Percentiles rank a stretch among this genome's conserved stretches.
These are phyloP conservation scores for Exsudoporus frostii DNA, from an alignment of 768 basidiomycete species.

Conservation along the genomic window DNA sequence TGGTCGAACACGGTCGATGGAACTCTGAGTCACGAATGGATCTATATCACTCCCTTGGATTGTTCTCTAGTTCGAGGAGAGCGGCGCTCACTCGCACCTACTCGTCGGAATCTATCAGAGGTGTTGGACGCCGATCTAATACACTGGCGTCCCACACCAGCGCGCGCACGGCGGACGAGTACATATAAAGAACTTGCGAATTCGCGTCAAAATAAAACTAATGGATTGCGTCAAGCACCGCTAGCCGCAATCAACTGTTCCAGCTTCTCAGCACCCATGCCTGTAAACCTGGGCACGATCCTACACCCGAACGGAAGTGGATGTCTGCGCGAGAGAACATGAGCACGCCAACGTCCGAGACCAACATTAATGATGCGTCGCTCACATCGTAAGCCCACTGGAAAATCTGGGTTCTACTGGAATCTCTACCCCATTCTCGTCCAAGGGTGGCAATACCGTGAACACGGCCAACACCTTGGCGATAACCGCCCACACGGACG, in stretches of 20 bases:
- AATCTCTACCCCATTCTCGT: slow-evolving; percentile 7
- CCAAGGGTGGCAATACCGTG: slow-evolving; percentile 6
- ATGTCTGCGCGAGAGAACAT: neutral
- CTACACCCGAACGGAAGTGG: slow-evolving; percentile 1
- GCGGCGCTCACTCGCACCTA: no score
- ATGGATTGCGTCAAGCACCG: no score
- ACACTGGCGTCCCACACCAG: no score
- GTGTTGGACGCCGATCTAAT: no score
- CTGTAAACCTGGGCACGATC: slow-evolving; percentile 1
- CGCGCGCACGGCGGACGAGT: no score
- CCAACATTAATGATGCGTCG: neutral
- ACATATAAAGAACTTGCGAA: no score
- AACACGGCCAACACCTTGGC: slow-evolving; percentile 11
- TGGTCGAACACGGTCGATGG: no score
- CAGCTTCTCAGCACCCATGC: neutral
- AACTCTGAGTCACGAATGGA: no score
- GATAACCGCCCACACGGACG: slow-evolving; percentile 11
- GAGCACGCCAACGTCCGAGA: neutral
- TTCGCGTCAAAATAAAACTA: neutral
- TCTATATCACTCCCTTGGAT: no score
- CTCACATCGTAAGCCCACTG: slow-evolving; percentile 2
- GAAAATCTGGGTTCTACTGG: slow-evolving; percentile 3
- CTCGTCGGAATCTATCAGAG: no score
- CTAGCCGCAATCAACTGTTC: slow-evolving; percentile 2
- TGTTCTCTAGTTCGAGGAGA: no score